Base-by-base conservation (phyloP, 2,329 filamentous ascomycete genomes). In the Chaetomium sp. region DNA sequence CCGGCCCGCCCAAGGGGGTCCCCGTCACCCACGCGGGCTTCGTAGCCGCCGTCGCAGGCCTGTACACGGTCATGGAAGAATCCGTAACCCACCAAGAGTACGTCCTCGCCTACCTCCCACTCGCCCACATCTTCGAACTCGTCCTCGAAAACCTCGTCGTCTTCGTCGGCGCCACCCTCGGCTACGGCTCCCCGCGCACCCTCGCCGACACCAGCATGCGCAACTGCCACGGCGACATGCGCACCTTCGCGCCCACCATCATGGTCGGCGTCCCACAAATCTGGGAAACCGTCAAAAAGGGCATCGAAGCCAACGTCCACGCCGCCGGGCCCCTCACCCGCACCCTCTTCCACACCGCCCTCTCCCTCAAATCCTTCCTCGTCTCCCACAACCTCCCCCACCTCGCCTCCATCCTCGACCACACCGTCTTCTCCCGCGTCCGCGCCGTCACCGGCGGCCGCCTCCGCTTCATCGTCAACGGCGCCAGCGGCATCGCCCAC, bases 241-340 rank as follows among this genome's bases (percentile, higher is more conserved):
- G 88, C 58, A 91, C 96, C 68, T 87, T 97, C 69, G 82, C 81
- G 64, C 94, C 94, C 1, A 95, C 91, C 1, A 81, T 96, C 68
- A 81, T 99, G 69, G 88, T 96, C 41, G 94, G 94, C 70, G 94
- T 99, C 3, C 94, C 94, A 1, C 91, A 95, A 56, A 87, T 99
- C 36, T 99, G 92, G 91, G 94, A 99, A 74, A 91, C 89, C 1
- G 87, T 99, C 66, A 92, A 91, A 78, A 99, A 99, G 78, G 94
- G 94, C 53, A 88, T 99, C 66, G 77, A 92, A 61, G 74, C 77
- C 65, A 90, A 91, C 72, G 85, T 97, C 58, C 86, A 88, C 68
- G 76, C 80, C 56, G 81, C 87, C 59, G 85, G 85, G 66, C 71
- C 79, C n/a, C 56, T 97, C 43, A 79, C 86, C 56, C 85, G 79